phyloP scores from a whole-genome alignment of 768 basidiomycete genomes.

The Agrocybe praecox region DNA sequence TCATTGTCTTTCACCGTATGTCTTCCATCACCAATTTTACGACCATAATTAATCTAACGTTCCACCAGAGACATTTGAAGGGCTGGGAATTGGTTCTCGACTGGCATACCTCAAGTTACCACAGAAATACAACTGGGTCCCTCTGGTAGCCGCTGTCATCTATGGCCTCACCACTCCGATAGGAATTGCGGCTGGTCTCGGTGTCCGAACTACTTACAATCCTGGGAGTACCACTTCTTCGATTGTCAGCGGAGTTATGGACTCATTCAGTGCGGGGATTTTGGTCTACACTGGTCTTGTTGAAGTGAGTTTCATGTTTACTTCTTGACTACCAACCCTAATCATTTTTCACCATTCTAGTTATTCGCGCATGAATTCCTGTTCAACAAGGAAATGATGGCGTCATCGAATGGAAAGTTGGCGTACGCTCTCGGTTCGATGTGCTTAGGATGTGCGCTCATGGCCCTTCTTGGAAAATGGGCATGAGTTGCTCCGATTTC shows the following conservation, averaged over 20 bases:
- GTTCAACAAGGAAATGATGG: constrained; percentile 85
- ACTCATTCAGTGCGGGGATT: constrained; percentile 86
- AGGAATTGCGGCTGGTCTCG: constrained; percentile 86
- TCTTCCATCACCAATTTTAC: constrained; percentile 14
- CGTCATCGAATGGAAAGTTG: constrained; percentile 65
- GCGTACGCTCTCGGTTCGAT: constrained; percentile 77
- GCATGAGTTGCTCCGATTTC: constrained; percentile 46
- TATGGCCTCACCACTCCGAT: constrained; percentile 85
- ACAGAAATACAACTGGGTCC: constrained; percentile 52
- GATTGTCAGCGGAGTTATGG: constrained; percentile 84
- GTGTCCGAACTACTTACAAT: constrained; percentile 78
- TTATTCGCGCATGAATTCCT: constrained; percentile 94
- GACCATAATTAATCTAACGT: background rate
- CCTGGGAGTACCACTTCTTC: constrained; percentile 73
- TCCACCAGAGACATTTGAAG: constrained; percentile 84
- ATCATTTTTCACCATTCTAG: constrained; percentile 31
- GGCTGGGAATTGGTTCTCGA: constrained; percentile 89
- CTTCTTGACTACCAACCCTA: background rate
- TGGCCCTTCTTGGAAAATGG: constrained; percentile 92
- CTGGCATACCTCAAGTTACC: constrained; percentile 76
- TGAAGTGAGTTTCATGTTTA: constrained; percentile 51
- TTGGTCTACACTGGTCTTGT: constrained; percentile 87
- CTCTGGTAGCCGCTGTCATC: constrained; percentile 58
- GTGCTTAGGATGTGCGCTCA: constrained; percentile 82
- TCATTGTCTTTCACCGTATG: constrained; percentile 91